Conservation (phyloP, 2,329 filamentous ascomycete species). For the Cercospora brassicicola region DNA sequence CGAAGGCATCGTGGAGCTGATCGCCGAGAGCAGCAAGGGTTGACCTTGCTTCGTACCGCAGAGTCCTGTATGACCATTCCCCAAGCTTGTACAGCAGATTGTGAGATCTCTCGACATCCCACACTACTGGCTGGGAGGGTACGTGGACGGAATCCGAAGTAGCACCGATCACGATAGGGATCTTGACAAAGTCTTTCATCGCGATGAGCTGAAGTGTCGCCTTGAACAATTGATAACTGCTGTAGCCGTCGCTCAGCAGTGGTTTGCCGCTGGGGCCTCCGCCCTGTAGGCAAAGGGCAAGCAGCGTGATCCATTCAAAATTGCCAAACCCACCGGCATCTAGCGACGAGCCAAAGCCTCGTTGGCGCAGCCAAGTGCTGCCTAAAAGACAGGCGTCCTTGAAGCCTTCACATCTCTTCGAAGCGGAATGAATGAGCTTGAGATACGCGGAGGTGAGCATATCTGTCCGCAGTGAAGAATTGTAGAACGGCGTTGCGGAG, state of each 20-base stretch:
- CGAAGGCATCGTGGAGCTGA: slow-evolving; percentile 74
- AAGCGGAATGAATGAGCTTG: slow-evolving; percentile 68
- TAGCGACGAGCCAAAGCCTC: slow-evolving; percentile 72
- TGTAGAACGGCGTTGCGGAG: slow-evolving; percentile 77
- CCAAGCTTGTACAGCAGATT: slow-evolving; percentile 93
- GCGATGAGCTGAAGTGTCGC: slow-evolving; percentile 85
- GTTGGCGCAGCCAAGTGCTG: slow-evolving; percentile 83
- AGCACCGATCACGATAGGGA: slow-evolving; percentile 55
- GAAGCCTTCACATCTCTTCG: slow-evolving; percentile 70
- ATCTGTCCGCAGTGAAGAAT: slow-evolving; percentile 79
- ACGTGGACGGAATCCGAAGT: slow-evolving; percentile 39
- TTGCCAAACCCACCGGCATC: slow-evolving; percentile 82
- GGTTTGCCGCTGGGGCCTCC: slow-evolving; percentile 70
- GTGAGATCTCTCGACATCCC: slow-evolving; percentile 70
- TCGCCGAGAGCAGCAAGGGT: slow-evolving; percentile 76
- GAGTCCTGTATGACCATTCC: slow-evolving; percentile 72
- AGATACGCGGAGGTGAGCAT: slow-evolving; percentile 71
- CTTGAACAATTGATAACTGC: slow-evolving; percentile 92
- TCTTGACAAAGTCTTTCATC: slow-evolving; percentile 66
- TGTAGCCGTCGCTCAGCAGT: slow-evolving; percentile 75
- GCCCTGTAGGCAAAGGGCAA: slow-evolving; percentile 77
- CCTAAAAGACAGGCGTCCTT: slow-evolving; percentile 83
- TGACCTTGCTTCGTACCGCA: slow-evolving; percentile 72
- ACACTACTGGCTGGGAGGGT: slow-evolving; percentile 66
- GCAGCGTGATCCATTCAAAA: slow-evolving; percentile 83